Percentiles rank a stretch among this genome's conserved stretches.
These are phyloP conservation scores for Discostella stelligera DNA, from an alignment of 352 stramenopile genomes.

Conservation along the genomic window DNA sequence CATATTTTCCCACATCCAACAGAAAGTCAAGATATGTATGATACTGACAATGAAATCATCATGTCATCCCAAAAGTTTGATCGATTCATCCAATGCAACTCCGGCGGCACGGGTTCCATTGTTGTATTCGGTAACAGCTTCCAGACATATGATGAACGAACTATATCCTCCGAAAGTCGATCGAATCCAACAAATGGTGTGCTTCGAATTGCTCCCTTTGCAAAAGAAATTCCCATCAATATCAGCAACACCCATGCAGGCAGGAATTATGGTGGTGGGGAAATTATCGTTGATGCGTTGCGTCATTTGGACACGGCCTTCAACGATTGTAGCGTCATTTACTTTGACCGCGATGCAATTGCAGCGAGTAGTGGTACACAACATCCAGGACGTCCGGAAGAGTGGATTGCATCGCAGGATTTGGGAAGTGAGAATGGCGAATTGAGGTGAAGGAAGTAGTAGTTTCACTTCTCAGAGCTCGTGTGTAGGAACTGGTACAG, in stretches of 20 bases:
- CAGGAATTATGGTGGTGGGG: slow-evolving; percentile 3
- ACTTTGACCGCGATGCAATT: slow-evolving; percentile 10
- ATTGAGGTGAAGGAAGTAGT: slow-evolving; percentile 13
- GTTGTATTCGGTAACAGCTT: slow-evolving; percentile 65
- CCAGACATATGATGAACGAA: slow-evolving; percentile 48
- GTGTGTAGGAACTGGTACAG: no score
- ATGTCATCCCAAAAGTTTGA: slow-evolving; percentile 3
- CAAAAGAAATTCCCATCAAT: slow-evolving; percentile 28
- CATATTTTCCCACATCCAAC: slow-evolving; percentile 23
- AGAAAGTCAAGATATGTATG: background rate
- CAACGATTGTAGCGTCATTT: slow-evolving; percentile 60
- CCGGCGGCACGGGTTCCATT: slow-evolving; percentile 20
- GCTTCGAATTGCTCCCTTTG: slow-evolving; percentile 38
- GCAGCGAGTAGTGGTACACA: background rate
- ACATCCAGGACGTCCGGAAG: slow-evolving; percentile 12
- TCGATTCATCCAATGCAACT: background rate
- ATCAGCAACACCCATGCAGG: slow-evolving; percentile 7
- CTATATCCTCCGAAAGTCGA: slow-evolving; percentile 37
- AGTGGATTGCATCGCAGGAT: slow-evolving; percentile 20
- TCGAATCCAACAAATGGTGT: slow-evolving; percentile 53
- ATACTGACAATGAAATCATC: slow-evolving; percentile 1
- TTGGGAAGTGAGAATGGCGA: slow-evolving; percentile 6
- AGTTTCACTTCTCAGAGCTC: no score
- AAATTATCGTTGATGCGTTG: slow-evolving; percentile 28
- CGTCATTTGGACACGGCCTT: slow-evolving; percentile 51